A percentile compares a stretch with the other conserved stretches of the same genome.
phyloP scores from a whole-genome alignment of 441 rosid genomes.

The Erysimum pusillum region DNA sequence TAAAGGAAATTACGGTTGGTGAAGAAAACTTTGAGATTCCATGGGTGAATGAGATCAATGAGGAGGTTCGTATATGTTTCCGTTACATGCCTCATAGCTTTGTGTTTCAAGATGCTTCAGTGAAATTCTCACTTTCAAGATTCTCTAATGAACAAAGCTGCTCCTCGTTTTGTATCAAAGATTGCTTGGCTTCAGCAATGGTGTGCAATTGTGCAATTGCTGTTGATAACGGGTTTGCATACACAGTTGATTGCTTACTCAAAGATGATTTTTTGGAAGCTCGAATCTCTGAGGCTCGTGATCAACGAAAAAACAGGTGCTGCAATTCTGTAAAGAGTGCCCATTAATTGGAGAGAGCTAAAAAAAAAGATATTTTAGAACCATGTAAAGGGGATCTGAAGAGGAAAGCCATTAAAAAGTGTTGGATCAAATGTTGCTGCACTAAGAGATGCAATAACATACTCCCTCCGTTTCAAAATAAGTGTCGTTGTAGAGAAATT shows the following conservation, averaged over 20 bases:
- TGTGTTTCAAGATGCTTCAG: constrained; percentile 66
- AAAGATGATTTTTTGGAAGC: constrained; percentile 69
- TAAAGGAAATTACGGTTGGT: constrained; percentile 68
- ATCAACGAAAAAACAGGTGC: constrained; percentile 60
- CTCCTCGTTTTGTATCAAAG: constrained; percentile 58
- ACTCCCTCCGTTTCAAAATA: no score
- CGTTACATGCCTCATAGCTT: constrained; percentile 63
- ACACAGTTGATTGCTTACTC: constrained; percentile 65
- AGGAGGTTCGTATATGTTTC: constrained; percentile 60
- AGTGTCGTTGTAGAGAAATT: no score
- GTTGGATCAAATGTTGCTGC: constrained; percentile 90
- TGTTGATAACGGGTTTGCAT: constrained; percentile 57
- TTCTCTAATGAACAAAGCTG: constrained; percentile 65
- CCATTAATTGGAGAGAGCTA: constrained; percentile 76
- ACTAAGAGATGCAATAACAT: constrained; percentile 55
- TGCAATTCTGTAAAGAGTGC: constrained; percentile 66
- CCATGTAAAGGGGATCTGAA: constrained; percentile 83
- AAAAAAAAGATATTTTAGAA: constrained; percentile 59
- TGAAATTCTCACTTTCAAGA: constrained; percentile 65
- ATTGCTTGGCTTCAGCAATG: constrained; percentile 59
- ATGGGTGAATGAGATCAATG: constrained; percentile 73
- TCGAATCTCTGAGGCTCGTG: constrained; percentile 64
- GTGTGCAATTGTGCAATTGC: constrained; percentile 65
- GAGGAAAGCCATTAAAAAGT: constrained; percentile 79
- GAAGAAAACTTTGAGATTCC: constrained; percentile 68